Conservation (phyloP, 257 asterid genomes). For the Penstemon newberryi region DNA sequence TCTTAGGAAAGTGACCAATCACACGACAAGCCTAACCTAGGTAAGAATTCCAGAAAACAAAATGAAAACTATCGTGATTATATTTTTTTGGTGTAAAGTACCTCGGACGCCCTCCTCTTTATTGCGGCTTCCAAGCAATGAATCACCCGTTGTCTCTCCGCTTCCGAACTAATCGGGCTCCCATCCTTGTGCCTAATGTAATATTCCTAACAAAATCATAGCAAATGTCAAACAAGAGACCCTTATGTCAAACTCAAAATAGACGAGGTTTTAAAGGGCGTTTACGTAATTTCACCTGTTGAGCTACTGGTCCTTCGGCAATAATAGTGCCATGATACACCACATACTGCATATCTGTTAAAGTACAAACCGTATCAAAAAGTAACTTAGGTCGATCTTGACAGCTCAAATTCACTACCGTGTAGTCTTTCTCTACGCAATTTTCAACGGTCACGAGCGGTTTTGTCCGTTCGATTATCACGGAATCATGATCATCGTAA, state of each 20-base stretch:
- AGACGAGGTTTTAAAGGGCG: no score
- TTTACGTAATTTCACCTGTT: conserved; percentile 40
- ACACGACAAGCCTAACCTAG: no score
- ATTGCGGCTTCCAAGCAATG: conserved; percentile 75
- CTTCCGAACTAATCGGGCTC: conserved; percentile 57
- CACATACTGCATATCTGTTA: conserved; percentile 72
- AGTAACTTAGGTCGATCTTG: conserved; percentile 66
- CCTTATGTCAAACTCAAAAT: no score
- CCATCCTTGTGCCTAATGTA: conserved; percentile 70
- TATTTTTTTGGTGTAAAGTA: conserved; percentile 4
- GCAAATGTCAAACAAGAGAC: not conserved
- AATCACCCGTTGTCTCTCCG: conserved; percentile 60
- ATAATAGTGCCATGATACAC: conserved; percentile 58
- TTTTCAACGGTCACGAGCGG: conserved; percentile 49
- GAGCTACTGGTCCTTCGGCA: conserved; percentile 58
- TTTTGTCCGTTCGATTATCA: conserved; percentile 26
- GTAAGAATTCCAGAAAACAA: not conserved
- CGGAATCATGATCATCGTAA: conserved; percentile 38
- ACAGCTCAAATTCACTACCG: conserved; percentile 49
- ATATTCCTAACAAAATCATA: conserved; percentile 48
- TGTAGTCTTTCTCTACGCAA: conserved; percentile 52
- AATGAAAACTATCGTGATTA: conserved; percentile 1
- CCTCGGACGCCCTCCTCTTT: conserved; percentile 68
- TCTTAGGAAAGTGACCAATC: no score
- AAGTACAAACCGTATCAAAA: conserved; percentile 64